Evolutionary conservation across 352 stramenopile genomes (phyloP), one percentile per base, ranked within the genome.

Genomic region (Phytophthora colocasiae): DNA sequence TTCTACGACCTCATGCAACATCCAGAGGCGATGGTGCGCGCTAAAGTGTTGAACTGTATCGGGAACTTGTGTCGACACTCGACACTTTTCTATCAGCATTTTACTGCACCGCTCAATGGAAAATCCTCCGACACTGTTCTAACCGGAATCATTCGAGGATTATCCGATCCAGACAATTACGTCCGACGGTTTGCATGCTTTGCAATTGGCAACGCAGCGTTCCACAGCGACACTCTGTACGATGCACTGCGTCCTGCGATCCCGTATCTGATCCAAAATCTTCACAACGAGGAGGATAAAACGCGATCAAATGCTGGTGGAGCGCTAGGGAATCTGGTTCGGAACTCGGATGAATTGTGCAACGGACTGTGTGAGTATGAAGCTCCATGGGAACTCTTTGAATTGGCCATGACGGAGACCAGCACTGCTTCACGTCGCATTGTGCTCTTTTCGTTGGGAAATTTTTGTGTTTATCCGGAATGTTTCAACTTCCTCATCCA

Each of bases 181-280:
- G 91, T 96, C 6, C 79, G 91, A 0, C 96, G 96, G 17, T 98
- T 98, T 44, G 94, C 95, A 3, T 97, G 90, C 77, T 98, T 98
- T 69, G 93, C 92, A n/a, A 85, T 98, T 32, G 95, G 95, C 32
- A 98, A 98, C 58, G 92, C 91, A 14, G 92, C 94, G 7, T 98
- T 98, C 62, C 90, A 98, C 72, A 90, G 77, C 51, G 76, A 70
- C 12, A 59, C 75, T 2, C 58, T 98, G 3, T 98, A 98, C 65
- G 34, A 76, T 3, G 52, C 64, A 4, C 77, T 98, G 3, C 77
- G 67, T 14, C 47, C 77, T 15, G 73, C 83, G 6, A 85, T 98
- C 26, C 75, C 81, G 3, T 58, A 90, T 15, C 53, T 98, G 22
- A 69, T 89, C 5, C 63, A 78, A 15, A 93, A 97, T 49, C 55